Conservation (phyloP, 1,284 basidiomycete species). For the Athelia psychrophila region DNA sequence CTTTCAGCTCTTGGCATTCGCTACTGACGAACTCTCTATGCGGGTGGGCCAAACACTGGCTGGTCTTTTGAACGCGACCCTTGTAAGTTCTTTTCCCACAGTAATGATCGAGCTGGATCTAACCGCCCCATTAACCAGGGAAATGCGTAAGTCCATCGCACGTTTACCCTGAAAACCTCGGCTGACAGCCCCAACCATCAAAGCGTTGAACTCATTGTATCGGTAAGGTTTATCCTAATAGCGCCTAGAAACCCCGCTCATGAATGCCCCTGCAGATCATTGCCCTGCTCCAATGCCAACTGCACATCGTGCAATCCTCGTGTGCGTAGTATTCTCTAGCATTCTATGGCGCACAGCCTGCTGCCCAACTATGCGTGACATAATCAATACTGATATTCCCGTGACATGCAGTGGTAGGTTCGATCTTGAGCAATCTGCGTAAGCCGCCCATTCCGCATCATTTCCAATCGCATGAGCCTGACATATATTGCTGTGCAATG, state of each 20-base stretch:
- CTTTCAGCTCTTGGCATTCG: slow-evolving; percentile 73
- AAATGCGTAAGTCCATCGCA: slow-evolving; percentile 67
- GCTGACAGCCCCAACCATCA: slow-evolving; percentile 3
- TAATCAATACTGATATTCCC: too few species aligned
- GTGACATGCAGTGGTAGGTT: slow-evolving; percentile 61
- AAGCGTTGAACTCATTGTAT: slow-evolving; percentile 80
- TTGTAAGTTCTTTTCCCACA: slow-evolving; percentile 43
- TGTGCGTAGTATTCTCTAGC: slow-evolving; percentile 44
- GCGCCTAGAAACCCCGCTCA: slow-evolving; percentile 9
- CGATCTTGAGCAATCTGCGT: slow-evolving; percentile 80
- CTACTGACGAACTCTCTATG: slow-evolving; percentile 84
- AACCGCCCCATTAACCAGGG: slow-evolving; percentile 41
- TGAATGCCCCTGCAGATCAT: slow-evolving; percentile 59
- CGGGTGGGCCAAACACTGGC: slow-evolving; percentile 84
- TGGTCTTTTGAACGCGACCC: slow-evolving; percentile 83
- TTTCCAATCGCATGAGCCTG: slow-evolving; percentile 4
- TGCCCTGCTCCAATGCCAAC: slow-evolving; percentile 76
- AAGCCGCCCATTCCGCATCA: slow-evolving; percentile 24
- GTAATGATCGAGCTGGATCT: slow-evolving; percentile 2
- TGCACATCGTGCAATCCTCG: slow-evolving; percentile 81
- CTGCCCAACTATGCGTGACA: too few species aligned
- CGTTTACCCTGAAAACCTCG: neutral
- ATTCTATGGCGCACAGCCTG: slow-evolving; percentile 31
- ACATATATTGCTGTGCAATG: slow-evolving; percentile 14
- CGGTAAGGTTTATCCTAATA: slow-evolving; percentile 42